phyloP scores from a whole-genome alignment of 345 rosid species.

The Noccaea bulbosa region DNA sequence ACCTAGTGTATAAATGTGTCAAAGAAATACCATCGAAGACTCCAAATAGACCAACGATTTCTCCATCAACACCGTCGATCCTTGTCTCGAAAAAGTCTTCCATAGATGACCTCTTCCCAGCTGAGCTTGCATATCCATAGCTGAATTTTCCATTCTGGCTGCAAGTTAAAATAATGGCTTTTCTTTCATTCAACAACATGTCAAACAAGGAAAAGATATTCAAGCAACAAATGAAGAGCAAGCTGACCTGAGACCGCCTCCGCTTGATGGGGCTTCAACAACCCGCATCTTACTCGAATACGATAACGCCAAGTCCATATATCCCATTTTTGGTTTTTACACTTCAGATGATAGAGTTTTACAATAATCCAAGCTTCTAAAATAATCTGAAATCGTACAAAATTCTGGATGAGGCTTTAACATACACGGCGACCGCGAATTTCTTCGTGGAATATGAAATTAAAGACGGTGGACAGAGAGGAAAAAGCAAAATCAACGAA shows the following conservation, averaged over 20 bases:
- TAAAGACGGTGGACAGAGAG: not conserved
- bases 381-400: constrained; percentile 7
- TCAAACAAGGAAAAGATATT: too few relatives aligned
- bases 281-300: constrained; percentile 38
- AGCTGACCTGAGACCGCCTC: constrained; percentile 90
- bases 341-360: not conserved
- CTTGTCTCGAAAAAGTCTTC: constrained; percentile 98
- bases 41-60: constrained; percentile 95
- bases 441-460: not conserved
- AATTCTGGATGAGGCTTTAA: not conserved
- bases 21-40: constrained; percentile 83
- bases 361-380: not conserved
- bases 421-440: not conserved
- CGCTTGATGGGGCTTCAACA: constrained; percentile 76
- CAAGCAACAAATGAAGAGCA: not conserved
- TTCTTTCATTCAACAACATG: too few relatives aligned
- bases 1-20: not conserved
- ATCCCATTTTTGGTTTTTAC: constrained; percentile 34
- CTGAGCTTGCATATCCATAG: constrained; percentile 98
- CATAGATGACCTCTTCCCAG: constrained; percentile 96
- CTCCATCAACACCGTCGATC: constrained; percentile 89
- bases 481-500: not conserved
- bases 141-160: constrained; percentile 95
- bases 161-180: constrained; percentile 26
- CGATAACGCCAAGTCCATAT: constrained; percentile 32